Percentiles rank a stretch among this genome's conserved stretches.
These are phyloP conservation scores for Fusarium caatingaense DNA, from an alignment of 2,329 filamentous ascomycete species.

Conservation along the genomic window DNA sequence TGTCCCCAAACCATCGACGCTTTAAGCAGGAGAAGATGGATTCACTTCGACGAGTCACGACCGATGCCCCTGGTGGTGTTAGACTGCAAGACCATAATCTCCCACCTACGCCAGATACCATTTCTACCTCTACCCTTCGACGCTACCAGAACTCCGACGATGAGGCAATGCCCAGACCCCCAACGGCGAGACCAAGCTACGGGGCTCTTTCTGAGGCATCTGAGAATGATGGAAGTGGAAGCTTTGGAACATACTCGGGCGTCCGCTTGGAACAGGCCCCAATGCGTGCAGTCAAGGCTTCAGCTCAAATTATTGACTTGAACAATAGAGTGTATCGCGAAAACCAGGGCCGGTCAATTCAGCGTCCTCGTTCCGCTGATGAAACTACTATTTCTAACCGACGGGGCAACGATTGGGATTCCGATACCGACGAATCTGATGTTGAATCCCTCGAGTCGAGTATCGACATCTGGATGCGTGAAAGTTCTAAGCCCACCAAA, in stretches of 20 bases:
- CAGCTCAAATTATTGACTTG: conserved; percentile 37
- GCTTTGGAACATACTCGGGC: conserved; percentile 32
- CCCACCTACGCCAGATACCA: conserved; percentile 70
- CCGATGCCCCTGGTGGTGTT: conserved; percentile 57
- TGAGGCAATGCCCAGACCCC: conserved; percentile 57
- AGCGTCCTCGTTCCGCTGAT: conserved; percentile 60
- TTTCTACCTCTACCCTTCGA: conserved; percentile 66
- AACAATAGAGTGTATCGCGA: conserved; percentile 39
- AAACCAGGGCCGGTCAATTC: conserved; percentile 42
- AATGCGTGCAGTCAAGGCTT: conserved; percentile 33
- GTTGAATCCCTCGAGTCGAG: conserved; percentile 60
- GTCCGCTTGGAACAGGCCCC: conserved; percentile 23
- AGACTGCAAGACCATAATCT: conserved; percentile 58
- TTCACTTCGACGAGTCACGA: conserved; percentile 61
- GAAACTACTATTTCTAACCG: conserved; percentile 58
- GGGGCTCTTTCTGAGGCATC: conserved; percentile 48
- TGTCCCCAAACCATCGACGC: conserved; percentile 40
- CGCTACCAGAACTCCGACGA: conserved; percentile 63
- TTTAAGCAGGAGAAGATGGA: conserved; percentile 62
- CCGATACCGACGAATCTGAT: conserved; percentile 56
- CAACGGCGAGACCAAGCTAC: conserved; percentile 46
- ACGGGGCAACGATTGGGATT: conserved; percentile 58
- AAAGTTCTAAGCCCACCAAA: conserved; percentile 58
- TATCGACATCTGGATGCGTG: conserved; percentile 69
- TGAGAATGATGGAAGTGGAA: conserved; percentile 31